Evolutionary conservation across 768 basidiomycete genomes (phyloP), one percentile per base, ranked within the genome.

Genomic region (Lactarius sp.): DNA sequence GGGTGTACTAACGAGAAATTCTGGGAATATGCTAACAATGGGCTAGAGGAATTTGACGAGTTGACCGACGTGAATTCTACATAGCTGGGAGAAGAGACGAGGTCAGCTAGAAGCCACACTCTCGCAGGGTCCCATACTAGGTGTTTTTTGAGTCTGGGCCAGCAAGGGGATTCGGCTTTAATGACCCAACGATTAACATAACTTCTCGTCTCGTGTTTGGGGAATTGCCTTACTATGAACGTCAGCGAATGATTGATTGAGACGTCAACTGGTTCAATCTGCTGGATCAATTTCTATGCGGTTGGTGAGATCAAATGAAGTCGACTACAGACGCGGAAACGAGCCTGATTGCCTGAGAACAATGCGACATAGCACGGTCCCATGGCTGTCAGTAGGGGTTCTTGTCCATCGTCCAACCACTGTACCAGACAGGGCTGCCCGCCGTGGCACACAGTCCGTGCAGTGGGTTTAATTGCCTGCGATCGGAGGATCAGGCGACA

Each of bases 341-440:
- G n/a, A 37, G 7, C 74, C 79, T 54, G 62, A 85, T 80, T 70
- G 9, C 84, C 85, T n/a, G 78, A 79, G 66, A 81, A 90, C 37
- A 92, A 73, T 1, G 77, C 85, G 57, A 87, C 78, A 3, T 75
- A 73, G 56, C 81, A 79, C 0, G 80, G 71, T 4, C 87, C 86
- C 53, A 90, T 79, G 39, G 69, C 61, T 6, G 74, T 47, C n/a
- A 82, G 66, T 18, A 83, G 71, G 3, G 89, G 88, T 1, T 60
- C 42, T 10, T 64, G 44, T 18, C 88, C 88, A 65, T 91, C 77
- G 59, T 92, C 88, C 1, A 83, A 62, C 88, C 87, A 91, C 51
- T 76, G 61, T 7, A 90, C 78, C 0, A 70, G 72, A 73, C 85
- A 87, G 6, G 79, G 64, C 65, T 82, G 72, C 12, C 83, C 85